These are phyloP conservation scores for Histomonas meleagridis DNA, from an alignment of 208 protist species.

Conservation along the genomic window DNA sequence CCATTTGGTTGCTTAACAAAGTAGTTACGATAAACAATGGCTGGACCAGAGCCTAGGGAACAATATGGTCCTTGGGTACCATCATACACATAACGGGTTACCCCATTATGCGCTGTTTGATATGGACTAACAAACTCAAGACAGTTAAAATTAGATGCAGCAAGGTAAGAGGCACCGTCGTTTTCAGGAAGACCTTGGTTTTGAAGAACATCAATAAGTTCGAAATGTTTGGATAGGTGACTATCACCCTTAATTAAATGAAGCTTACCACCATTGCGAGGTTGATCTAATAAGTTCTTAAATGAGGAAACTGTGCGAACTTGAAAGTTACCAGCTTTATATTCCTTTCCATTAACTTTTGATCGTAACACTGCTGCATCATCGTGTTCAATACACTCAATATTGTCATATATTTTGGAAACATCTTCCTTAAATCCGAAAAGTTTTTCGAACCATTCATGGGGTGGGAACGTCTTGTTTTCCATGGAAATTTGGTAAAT, in stretches of 20 bases:
- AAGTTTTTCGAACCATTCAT: background rate
- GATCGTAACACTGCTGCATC: background rate
- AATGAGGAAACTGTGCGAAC: background rate
- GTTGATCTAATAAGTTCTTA: background rate
- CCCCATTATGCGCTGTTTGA: slow-evolving; percentile 54
- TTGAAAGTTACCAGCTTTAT: background rate
- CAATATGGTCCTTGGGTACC: slow-evolving; percentile 62
- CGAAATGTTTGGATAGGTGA: background rate
- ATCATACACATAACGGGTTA: slow-evolving; percentile 57
- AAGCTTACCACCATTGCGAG: background rate
- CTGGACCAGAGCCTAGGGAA: slow-evolving; percentile 55
- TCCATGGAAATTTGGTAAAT: no score
- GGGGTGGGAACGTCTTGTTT: background rate
- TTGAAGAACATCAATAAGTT: background rate
- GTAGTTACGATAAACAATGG: slow-evolving; percentile 62
- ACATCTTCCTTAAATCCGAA: background rate
- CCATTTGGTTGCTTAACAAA: slow-evolving; percentile 31
- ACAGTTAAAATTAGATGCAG: slow-evolving; percentile 64
- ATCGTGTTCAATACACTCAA: background rate
- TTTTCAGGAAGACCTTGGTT: background rate
- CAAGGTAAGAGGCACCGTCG: slow-evolving; percentile 51
- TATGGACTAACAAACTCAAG: slow-evolving; percentile 56
- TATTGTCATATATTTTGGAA: background rate
- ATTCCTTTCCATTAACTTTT: background rate
- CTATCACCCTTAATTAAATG: background rate